Evolutionary conservation across 2,329 filamentous ascomycete genomes (phyloP), one percentile per base, ranked within the genome.

Genomic region (Onygenales sp.): DNA sequence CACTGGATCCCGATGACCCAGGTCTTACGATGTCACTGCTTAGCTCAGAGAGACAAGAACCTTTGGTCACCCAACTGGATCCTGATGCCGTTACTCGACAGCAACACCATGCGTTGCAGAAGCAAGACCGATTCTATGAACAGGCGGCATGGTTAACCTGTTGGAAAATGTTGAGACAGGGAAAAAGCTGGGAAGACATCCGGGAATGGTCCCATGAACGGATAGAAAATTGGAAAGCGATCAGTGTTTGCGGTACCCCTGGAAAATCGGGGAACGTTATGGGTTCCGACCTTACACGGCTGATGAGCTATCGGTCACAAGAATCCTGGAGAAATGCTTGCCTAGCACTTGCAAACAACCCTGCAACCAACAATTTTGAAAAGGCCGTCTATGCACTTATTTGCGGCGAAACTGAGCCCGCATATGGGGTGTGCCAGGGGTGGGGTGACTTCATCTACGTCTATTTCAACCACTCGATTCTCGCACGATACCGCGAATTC

Each of bases 371-470:
- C 61, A 81, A 86, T 50, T 92, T 90, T 63, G 90, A 98, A 71
- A 82, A 84, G 53, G 93, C 92, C 14, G 89, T 95, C 0, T 96
- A 95, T 65, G 92, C 89, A 32, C 73, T 96, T 10, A 77, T 98
- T n/a, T 86, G 87, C 43, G 93, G 93, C 49, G 89, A 96, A 64
- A 79, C 90, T 49, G 73, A 80, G 39, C 87, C 86, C 50, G 88
- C 94, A 9, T 83, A 88, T 64, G 81, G 82, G 59, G 83, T 92
- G 41, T 90, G 88, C 65, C 78, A 80, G 50, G 83, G 79, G 21
- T 94, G 90, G 85, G 89, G 95, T 60, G 92, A 97, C 64, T 83
- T 85, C 61, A 77, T 96, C 14, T 95, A 93, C 68, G 84, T 86
- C 38, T 84, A 91, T 66, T 93, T 93, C 74, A 96, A 94, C 64